Evolutionary conservation across 129 eudicot genomes (phyloP).

Genomic region (Lonicera japonica): DNA sequence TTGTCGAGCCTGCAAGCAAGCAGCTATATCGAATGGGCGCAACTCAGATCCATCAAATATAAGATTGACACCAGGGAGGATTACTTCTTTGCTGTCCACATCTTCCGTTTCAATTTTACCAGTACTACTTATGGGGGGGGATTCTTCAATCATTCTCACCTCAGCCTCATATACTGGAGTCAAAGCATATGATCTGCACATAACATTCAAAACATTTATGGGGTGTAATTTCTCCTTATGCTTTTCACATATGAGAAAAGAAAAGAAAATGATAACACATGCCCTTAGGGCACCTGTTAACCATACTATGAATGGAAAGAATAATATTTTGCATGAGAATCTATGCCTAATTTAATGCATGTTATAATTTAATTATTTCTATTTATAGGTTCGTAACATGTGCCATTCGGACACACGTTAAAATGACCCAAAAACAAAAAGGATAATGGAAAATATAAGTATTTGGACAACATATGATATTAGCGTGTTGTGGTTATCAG

Average conservation of each 20-base stretch:
- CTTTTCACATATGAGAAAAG: neutral
- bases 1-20: slow-evolving; percentile 96
- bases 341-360: too few species aligned
- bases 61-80: slow-evolving; percentile 86
- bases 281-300: too few species aligned
- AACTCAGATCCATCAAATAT: slow-evolving; percentile 85
- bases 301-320: too few species aligned
- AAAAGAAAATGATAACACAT: too few species aligned
- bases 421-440: too few species aligned
- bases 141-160: slow-evolving; percentile 61
- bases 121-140: slow-evolving; percentile 28
- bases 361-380: too few species aligned
- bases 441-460: neutral
- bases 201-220: neutral
- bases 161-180: slow-evolving; percentile 75
- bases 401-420: too few species aligned
- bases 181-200: slow-evolving; percentile 83
- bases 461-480: too few species aligned
- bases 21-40: slow-evolving; percentile 93
- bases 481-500: too few species aligned
- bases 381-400: too few species aligned
- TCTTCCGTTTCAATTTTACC: slow-evolving; percentile 65
- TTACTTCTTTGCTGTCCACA: slow-evolving; percentile 68
- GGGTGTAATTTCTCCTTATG: neutral
- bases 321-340: too few species aligned